These are phyloP conservation scores for Xylariomycetidae sp. DNA, from an alignment of 2,329 filamentous ascomycete species.

Conservation along the genomic window DNA sequence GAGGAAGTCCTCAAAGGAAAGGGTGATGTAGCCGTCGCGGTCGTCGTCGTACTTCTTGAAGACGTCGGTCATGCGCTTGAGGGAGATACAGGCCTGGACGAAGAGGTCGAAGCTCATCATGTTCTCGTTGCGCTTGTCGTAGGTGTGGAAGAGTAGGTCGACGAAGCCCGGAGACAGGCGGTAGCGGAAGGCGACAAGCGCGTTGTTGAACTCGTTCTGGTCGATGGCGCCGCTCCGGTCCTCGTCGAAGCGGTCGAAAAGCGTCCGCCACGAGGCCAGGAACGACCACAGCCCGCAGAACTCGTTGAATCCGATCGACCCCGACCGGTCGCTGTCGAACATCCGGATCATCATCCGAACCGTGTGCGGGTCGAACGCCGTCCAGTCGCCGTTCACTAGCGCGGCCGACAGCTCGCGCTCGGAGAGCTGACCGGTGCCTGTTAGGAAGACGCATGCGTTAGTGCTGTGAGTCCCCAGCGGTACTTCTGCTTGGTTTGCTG, in stretches of 20 bases:
- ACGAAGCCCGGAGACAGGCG: constrained; percentile 80
- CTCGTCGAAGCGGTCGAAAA: constrained; percentile 92
- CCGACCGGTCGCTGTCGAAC: constrained; percentile 90
- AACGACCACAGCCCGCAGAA: constrained; percentile 97
- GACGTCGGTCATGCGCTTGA: constrained; percentile 98
- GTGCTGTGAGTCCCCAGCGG: too few species aligned
- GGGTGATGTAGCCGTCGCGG: constrained; percentile 83
- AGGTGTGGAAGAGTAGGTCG: constrained; percentile 77
- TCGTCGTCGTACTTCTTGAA: constrained; percentile 99
- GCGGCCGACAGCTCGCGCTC: constrained; percentile 83
- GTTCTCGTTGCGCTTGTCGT: constrained; percentile 69
- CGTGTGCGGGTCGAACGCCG: constrained; percentile 86
- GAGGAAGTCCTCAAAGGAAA: constrained; percentile 77
- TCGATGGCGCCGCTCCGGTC: constrained; percentile 85
- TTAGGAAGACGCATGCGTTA: too few species aligned
- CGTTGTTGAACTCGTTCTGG: constrained; percentile 80
- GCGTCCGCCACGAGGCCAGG: constrained; percentile 83
- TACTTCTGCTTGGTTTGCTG: too few species aligned
- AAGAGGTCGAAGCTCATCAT: constrained; percentile 91
- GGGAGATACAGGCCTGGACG: constrained; percentile 91
- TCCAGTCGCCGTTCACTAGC: constrained; percentile 94
- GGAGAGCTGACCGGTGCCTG: constrained; percentile 73
- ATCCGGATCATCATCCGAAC: constrained; percentile 99
- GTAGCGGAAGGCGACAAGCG: constrained; percentile 89
- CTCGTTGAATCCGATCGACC: constrained; percentile 88